Evolutionary conservation across 208 protist species (phyloP), one percentile per base, ranked within the genome.

Genomic region (Leishmania guyanensis): DNA sequence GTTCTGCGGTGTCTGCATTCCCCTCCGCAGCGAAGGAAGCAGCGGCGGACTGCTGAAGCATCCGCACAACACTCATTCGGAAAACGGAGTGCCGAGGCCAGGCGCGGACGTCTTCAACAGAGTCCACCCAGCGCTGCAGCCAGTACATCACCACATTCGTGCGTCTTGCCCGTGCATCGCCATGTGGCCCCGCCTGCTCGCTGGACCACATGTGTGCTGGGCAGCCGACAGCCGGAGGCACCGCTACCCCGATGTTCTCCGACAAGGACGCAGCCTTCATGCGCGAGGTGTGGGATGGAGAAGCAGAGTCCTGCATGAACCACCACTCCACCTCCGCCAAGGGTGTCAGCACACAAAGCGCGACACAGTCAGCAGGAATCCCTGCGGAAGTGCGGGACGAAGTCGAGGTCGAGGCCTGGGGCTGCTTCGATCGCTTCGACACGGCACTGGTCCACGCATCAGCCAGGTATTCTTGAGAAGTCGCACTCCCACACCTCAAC

Each of bases 291-390:
- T 51, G 2, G 20, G 33, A 9, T 50, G 33, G 16, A 54, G 36
- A 51, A 39, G 33, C 43, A 26, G 39, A 17, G 33, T 73, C 71
- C 22, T 69, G 62, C n/a, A 56, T n/a, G 33, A 83, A 5, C 81
- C 81, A 84, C 81, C 81, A 84, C 46, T 81, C 43, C n/a, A 85
- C 77, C 65, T 85, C 82, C 39, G 69, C 82, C 39, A 81, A 56
- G 4, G 82, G 72, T 46, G 62, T 77, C 53, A 85, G 20, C 39
- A 85, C 71, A 36, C 50, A 70, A 14, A 85, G 22, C 20, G 66
- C 16, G 12, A 33, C 14, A n/a, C 72, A 6, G 16, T 73, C 69
- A 36, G 69, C 5, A 16, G 39, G 2, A 26, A 16, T 46, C 1
- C 43, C 33, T 51, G 26, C 39, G 10, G 46, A 51, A n/a, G 26